phyloP scores from a whole-genome alignment of 2,329 filamentous ascomycete species.

The Talaromyces sp. region DNA sequence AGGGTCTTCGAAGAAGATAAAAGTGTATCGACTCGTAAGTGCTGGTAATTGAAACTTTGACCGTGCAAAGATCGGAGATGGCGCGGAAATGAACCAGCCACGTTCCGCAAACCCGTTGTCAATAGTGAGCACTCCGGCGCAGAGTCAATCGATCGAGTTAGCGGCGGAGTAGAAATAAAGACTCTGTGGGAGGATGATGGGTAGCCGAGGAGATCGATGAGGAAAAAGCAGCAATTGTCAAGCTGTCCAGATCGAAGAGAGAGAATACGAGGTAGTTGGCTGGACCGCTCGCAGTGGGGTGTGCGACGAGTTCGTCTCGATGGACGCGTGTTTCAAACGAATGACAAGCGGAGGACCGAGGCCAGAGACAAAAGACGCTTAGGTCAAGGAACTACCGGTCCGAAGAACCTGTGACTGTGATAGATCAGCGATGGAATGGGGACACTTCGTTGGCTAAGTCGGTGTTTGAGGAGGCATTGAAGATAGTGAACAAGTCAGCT shows the following conservation, averaged over 20 bases:
- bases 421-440: not conserved
- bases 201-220: not conserved
- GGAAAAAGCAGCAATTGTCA: not conserved
- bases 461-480: not conserved
- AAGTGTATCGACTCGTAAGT: slow-evolving; percentile 4
- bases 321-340: slow-evolving; percentile 21
- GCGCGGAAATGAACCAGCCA: slow-evolving; percentile 20
- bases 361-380: not conserved
- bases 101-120: slow-evolving; percentile 14
- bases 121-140: not conserved
- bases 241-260: not conserved
- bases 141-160: not conserved
- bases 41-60: slow-evolving; percentile 4
- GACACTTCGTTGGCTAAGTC: not conserved
- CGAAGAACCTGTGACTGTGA: not conserved
- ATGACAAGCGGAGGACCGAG: slow-evolving; percentile 13
- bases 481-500: slow-evolving; percentile 3
- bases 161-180: not conserved
- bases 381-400: not conserved
- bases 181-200: not conserved
- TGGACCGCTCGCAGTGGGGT: slow-evolving; percentile 1
- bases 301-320: slow-evolving; percentile 11
- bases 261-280: not conserved
- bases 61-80: slow-evolving; percentile 1
- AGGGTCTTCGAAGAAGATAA: not conserved